These are phyloP conservation scores for Tetrapisispora arboricola DNA, from an alignment of 805 yeast species.

Conservation along the genomic window DNA sequence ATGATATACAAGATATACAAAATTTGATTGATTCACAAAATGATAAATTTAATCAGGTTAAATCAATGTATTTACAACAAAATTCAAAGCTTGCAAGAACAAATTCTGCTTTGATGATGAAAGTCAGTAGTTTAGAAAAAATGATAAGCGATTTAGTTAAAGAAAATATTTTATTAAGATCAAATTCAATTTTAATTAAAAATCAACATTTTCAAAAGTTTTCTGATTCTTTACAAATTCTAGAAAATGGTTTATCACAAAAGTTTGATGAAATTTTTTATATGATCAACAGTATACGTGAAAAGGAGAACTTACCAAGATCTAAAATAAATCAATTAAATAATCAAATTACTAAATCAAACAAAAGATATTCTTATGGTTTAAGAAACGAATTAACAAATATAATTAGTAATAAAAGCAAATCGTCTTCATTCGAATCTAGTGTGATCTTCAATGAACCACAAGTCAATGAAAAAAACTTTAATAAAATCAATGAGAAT, in stretches of 20 bases:
- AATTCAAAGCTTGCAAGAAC: constrained; percentile 52
- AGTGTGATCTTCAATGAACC: too few relatives aligned
- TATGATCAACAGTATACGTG: constrained; percentile 33
- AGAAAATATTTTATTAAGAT: constrained; percentile 39
- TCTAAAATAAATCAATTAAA: neutral
- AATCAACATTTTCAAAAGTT: constrained; percentile 27
- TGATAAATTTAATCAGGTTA: constrained; percentile 13
- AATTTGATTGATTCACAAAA: constrained; percentile 20
- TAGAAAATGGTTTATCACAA: constrained; percentile 34
- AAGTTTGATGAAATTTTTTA: constrained; percentile 38
- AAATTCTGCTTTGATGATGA: constrained; percentile 43
- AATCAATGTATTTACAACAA: constrained; percentile 23
- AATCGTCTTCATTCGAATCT: neutral
- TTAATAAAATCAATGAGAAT: neutral
- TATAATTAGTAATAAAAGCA: too few relatives aligned
- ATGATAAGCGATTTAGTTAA: constrained; percentile 39
- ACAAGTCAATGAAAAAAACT: too few relatives aligned
- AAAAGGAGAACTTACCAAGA: constrained; percentile 32
- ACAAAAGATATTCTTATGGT: neutral
- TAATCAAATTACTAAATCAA: neutral
- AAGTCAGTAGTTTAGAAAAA: constrained; percentile 43
- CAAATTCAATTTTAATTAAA: constrained; percentile 26
- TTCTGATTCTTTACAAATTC: constrained; percentile 28
- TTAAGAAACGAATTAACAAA: neutral
- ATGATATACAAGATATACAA: constrained; percentile 23